Conservation (phyloP, 768 basidiomycete genomes). For the Tricholoma furcatifolium region DNA sequence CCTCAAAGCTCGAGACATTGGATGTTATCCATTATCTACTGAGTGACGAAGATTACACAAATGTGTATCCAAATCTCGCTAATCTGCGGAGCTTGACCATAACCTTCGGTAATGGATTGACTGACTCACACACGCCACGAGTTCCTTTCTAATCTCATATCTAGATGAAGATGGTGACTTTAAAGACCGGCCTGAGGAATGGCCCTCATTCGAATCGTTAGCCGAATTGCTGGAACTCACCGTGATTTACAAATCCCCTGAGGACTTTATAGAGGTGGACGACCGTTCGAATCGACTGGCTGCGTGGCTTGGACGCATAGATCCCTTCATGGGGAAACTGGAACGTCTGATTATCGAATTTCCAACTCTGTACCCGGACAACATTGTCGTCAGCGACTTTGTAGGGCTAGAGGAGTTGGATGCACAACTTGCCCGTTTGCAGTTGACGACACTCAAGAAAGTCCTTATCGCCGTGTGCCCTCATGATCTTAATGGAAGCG, state of each 20-base stretch:
- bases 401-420: background rate
- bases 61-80: too few species aligned
- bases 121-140: too few species aligned
- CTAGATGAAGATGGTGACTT: too few species aligned
- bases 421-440: background rate
- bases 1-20: too few species aligned
- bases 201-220: background rate
- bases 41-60: too few species aligned
- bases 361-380: background rate
- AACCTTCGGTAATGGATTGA: too few species aligned
- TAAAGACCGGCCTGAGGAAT: background rate
- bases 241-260: conserved; percentile 3
- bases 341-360: background rate
- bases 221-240: background rate
- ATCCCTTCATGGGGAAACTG: conserved; percentile 1
- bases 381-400: background rate
- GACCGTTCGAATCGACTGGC: background rate
- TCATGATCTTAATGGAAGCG: too few species aligned
- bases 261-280: conserved; percentile 4
- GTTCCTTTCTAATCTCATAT: too few species aligned
- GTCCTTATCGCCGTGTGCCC: too few species aligned
- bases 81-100: too few species aligned
- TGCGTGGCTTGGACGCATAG: background rate
- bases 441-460: background rate
- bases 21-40: too few species aligned